A percentile compares a stretch with the other conserved stretches of the same genome.
phyloP scores from a whole-genome alignment of 257 asterid species.

The Cordia subcordata region DNA sequence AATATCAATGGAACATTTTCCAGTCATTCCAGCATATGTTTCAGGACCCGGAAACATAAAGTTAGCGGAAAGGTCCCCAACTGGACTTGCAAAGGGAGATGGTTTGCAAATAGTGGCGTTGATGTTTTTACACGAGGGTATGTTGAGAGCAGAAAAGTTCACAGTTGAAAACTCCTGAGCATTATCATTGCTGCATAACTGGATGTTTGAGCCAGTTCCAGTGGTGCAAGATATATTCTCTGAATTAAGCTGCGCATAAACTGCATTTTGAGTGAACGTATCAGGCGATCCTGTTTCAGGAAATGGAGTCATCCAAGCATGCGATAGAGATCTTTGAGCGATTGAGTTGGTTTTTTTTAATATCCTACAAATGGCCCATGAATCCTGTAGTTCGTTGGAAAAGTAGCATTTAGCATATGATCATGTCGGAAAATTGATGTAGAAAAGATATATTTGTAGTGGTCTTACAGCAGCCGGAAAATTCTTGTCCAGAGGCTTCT shows the following conservation, averaged over 20 bases:
- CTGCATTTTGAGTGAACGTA: conserved; percentile 23
- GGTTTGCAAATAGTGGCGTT: conserved; percentile 12
- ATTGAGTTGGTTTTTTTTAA: conserved; percentile 57
- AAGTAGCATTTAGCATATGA: background rate
- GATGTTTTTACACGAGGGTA: conserved; percentile 19
- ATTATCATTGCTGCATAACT: conserved; percentile 11
- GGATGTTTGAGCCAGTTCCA: conserved; percentile 17
- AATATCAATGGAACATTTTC: conserved; percentile 26
- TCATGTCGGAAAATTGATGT: too few relatives aligned
- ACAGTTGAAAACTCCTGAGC: conserved; percentile 18
- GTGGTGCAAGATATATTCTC: conserved; percentile 21
- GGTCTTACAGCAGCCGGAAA: conserved; percentile 45
- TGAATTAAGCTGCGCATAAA: conserved; percentile 19
- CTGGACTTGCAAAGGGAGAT: conserved; percentile 17
- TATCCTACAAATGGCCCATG: conserved; percentile 83
- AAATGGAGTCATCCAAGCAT: conserved; percentile 38
- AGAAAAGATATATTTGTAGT: background rate
- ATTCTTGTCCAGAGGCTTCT: conserved; percentile 39
- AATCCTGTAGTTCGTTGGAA: conserved; percentile 33
- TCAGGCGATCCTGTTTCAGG: conserved; percentile 37
- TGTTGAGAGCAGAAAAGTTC: conserved; percentile 23
- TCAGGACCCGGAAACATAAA: conserved; percentile 35
- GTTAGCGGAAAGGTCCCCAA: conserved; percentile 29
- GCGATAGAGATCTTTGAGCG: conserved; percentile 57
- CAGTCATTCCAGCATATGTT: conserved; percentile 20